Conservation (phyloP, 345 rosid species). For the Eucalyptus coolabah region DNA sequence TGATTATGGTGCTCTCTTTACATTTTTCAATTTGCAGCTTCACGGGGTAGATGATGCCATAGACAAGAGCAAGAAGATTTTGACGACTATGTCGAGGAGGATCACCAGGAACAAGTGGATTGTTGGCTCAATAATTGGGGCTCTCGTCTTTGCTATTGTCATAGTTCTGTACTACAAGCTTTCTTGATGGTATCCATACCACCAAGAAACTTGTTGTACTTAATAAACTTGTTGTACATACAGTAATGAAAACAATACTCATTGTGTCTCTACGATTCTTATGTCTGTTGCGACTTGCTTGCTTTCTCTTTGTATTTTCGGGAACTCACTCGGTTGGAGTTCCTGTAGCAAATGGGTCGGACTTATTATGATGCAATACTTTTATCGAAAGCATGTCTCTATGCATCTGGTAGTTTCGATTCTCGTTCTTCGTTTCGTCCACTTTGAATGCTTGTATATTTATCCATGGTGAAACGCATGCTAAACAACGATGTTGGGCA, state of each 20-base stretch:
- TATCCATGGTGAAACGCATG: neutral
- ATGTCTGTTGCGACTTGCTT: neutral
- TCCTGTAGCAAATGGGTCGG: neutral
- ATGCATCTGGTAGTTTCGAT: neutral
- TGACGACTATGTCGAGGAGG: slow-evolving; percentile 63
- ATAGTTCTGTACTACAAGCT: slow-evolving; percentile 55
- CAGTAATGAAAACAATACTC: neutral
- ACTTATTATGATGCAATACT: neutral
- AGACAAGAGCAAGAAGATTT: slow-evolving; percentile 75
- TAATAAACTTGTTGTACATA: slow-evolving; percentile 2
- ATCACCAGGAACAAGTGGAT: slow-evolving; percentile 82
- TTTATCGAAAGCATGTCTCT: neutral
- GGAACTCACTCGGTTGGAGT: neutral
- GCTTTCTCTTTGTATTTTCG: neutral
- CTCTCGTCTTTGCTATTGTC: slow-evolving; percentile 53
- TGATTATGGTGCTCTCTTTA: neutral
- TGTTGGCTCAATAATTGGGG: slow-evolving; percentile 36
- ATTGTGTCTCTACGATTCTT: neutral
- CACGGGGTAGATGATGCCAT: slow-evolving; percentile 80
- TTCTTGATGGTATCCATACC: neutral
- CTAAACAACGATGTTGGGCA: neutral
- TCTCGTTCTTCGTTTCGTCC: neutral
- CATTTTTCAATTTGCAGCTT: slow-evolving; percentile 24
- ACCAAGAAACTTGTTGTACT: neutral
- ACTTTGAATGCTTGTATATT: neutral